Conservation (phyloP, 139 green algal genomes). For the Auxenochlorella protothecoides region DNA sequence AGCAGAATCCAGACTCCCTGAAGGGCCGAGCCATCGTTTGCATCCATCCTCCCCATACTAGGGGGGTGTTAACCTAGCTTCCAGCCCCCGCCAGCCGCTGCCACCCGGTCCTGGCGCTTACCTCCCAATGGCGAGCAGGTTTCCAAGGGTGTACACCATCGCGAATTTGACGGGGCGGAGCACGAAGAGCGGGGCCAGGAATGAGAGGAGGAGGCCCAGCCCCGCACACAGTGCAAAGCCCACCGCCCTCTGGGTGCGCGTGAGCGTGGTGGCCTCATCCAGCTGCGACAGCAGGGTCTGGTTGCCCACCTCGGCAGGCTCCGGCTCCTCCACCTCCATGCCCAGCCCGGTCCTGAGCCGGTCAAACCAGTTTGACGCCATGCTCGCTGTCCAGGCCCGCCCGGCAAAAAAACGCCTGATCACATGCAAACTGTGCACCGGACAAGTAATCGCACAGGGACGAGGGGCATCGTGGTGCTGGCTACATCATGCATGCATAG, state of each 20-base stretch:
- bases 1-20: background rate
- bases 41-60: too few species aligned
- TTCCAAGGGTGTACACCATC: conserved; percentile 19
- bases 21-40: too few species aligned
- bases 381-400: too few species aligned
- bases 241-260: conserved; percentile 26
- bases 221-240: conserved; percentile 41
- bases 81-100: too few species aligned
- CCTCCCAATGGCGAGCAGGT: conserved; percentile 21
- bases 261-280: conserved; percentile 47
- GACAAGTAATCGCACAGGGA: too few species aligned
- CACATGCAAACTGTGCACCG: too few species aligned
- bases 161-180: conserved; percentile 37
- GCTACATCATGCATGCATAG: too few species aligned
- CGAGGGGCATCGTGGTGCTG: too few species aligned
- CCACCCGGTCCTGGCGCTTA: background rate
- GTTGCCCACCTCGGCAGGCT: conserved; percentile 16
- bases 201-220: conserved; percentile 42
- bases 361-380: conserved; percentile 9
- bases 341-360: conserved; percentile 19
- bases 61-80: too few species aligned
- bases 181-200: conserved; percentile 49
- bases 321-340: conserved; percentile 17
- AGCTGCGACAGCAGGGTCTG: conserved; percentile 40
- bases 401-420: too few species aligned